Evolutionary conservation across 2,329 filamentous ascomycete genomes (phyloP), one percentile per base, ranked within the genome.

Genomic region (Pseudocercospora vitis): DNA sequence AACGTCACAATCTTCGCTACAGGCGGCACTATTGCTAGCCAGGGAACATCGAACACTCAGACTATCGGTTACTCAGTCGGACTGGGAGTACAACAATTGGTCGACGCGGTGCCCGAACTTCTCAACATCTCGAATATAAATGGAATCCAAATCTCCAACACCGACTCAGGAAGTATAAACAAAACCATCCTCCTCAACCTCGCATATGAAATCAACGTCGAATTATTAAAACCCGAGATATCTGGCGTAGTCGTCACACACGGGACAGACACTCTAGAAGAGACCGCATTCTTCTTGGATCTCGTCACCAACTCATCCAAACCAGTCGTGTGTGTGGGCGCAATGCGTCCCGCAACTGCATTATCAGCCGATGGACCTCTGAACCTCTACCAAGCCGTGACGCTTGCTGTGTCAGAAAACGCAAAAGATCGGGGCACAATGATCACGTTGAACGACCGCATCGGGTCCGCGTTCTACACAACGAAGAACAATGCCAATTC

Each of bases 221-320:
- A 79, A 51, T 71, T 83, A 3, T 74, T 76, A 21, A 73, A 73
- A 53, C 64, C 66, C 0, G 69, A 71, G 1, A 67, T 76, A 32
- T 61, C 67, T 7, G 69, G 81, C 29, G 80, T 78, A 5, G 80
- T 85, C 4, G 71, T 87, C 49, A 85, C 83, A 0, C 83, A 86
- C 61, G 83, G 84, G 44, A 86, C 84, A 7, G 84, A 87, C 62
- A 84, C 81, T 0, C 73, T 86, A 1, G 83, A 85, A 62, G 83
- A 86, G 67, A 79, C 80, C 0, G 80, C 82, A 7, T 85, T 85
- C 71, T 85, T 84, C 71, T 70, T 86, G 7, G 79, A 85, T 57
- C 69, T 81, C 3, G 82, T 80, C 0, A 66, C 84, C 28, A 77
- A 77, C 59, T 80, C 76, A 37, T 73, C 74, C 24, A 85, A 85